Evolutionary conservation across 208 protist genomes (phyloP).

Genomic region (Wallacemonas sp.): DNA sequence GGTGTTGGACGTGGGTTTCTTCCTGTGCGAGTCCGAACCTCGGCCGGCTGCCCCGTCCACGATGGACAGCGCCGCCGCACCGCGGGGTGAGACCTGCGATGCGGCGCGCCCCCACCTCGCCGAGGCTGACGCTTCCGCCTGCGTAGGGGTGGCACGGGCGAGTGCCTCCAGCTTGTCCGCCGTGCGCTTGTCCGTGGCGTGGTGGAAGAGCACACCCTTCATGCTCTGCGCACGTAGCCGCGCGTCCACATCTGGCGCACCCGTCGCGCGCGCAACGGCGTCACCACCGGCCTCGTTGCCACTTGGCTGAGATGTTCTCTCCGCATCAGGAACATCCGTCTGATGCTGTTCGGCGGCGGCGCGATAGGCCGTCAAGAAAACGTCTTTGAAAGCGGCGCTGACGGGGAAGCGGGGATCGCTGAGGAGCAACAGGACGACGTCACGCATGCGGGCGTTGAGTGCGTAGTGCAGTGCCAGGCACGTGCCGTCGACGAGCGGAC

Average conservation of each 20-base stretch:
- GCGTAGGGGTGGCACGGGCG: background rate
- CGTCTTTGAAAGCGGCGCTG: conserved; percentile 16
- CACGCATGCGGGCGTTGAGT: conserved; percentile 43
- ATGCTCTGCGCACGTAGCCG: background rate
- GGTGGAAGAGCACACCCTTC: background rate
- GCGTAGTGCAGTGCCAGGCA: conserved; percentile 62
- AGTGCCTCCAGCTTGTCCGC: conserved; percentile 2
- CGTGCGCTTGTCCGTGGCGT: background rate
- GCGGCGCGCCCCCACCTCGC: too few species aligned
- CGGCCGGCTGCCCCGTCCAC: too few species aligned
- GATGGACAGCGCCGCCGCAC: too few species aligned
- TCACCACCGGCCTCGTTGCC: too few species aligned
- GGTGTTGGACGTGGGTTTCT: background rate
- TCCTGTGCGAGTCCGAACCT: too few species aligned
- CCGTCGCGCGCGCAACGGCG: too few species aligned
- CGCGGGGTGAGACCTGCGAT: background rate
- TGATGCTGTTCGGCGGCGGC: too few species aligned
- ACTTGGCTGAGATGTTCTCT: too few species aligned
- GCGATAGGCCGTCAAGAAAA: conserved; percentile 3
- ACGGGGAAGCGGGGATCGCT: conserved; percentile 33
- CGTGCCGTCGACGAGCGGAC: conserved; percentile 63
- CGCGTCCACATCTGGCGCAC: background rate
- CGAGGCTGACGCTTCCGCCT: background rate
- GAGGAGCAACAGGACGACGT: conserved; percentile 60
- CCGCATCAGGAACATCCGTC: too few species aligned